Conservation (phyloP, 768 basidiomycete genomes). For the Tricholoma sp. region DNA sequence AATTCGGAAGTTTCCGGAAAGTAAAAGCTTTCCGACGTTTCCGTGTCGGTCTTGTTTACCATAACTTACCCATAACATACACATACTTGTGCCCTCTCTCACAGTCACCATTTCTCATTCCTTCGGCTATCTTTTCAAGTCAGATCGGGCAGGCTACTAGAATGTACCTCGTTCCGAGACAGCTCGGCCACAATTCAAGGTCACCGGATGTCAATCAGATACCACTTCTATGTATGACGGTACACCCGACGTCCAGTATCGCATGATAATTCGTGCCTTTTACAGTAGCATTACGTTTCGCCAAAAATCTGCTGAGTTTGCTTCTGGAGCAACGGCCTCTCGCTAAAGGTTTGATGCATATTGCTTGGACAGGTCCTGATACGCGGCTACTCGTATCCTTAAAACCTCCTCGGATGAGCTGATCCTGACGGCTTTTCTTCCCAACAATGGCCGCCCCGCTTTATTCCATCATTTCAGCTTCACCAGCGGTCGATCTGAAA, state of each 20-base stretch:
- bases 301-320: background rate
- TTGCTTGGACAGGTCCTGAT: background rate
- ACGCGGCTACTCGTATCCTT: slow-evolving; percentile 14
- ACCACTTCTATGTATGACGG: background rate
- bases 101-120: background rate
- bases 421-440: slow-evolving; percentile 19
- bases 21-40: too few species aligned
- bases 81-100: too few species aligned
- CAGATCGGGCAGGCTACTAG: background rate
- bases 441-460: slow-evolving; percentile 23
- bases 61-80: too few species aligned
- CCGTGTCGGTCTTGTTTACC: too few species aligned
- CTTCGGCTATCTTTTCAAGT: background rate
- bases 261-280: background rate
- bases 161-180: slow-evolving; percentile 2
- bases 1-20: too few species aligned
- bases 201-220: slow-evolving; percentile 1
- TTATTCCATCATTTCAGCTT: slow-evolving; percentile 20
- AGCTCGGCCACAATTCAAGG: background rate
- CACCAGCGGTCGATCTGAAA: slow-evolving; percentile 31
- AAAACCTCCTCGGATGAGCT: slow-evolving; percentile 24
- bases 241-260: background rate
- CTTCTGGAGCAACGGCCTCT: background rate
- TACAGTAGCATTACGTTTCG: background rate
- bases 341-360: background rate